These are phyloP conservation scores for Incumbomyces delicatus DNA, from an alignment of 2,329 filamentous ascomycete genomes.

Conservation along the genomic window DNA sequence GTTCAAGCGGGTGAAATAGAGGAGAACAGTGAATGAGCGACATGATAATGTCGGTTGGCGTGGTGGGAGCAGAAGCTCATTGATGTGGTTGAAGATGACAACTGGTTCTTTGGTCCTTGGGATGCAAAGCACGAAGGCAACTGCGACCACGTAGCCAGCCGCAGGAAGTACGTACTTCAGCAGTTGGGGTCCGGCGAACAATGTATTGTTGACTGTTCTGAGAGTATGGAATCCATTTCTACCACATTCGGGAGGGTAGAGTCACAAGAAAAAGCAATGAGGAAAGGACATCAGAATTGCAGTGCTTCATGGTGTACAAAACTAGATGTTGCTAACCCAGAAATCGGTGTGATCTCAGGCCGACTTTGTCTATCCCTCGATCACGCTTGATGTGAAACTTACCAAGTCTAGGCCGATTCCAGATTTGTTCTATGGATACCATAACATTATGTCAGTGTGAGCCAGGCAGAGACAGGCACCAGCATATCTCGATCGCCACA, in stretches of 20 bases:
- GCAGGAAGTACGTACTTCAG: too few species aligned
- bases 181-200: too few species aligned
- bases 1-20: conserved; percentile 5
- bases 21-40: conserved; percentile 6
- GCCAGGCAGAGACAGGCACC: conserved; percentile 2
- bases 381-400: neutral
- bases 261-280: too few species aligned
- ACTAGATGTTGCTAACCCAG: neutral
- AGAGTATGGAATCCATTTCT: too few species aligned
- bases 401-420: neutral
- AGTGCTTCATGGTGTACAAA: too few species aligned
- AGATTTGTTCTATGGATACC: neutral
- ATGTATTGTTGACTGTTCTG: too few species aligned
- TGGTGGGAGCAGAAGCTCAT: too few species aligned
- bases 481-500: neutral
- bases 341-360: neutral
- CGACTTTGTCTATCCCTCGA: neutral
- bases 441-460: conserved; percentile 1
- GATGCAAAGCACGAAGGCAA: neutral
- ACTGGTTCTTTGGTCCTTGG: neutral
- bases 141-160: too few species aligned
- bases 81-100: neutral
- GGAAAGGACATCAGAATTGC: too few species aligned
- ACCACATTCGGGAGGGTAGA: too few species aligned
- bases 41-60: neutral